These are phyloP conservation scores for Schizonepeta tenuifolia DNA, from an alignment of 257 asterid species.

Conservation along the genomic window DNA sequence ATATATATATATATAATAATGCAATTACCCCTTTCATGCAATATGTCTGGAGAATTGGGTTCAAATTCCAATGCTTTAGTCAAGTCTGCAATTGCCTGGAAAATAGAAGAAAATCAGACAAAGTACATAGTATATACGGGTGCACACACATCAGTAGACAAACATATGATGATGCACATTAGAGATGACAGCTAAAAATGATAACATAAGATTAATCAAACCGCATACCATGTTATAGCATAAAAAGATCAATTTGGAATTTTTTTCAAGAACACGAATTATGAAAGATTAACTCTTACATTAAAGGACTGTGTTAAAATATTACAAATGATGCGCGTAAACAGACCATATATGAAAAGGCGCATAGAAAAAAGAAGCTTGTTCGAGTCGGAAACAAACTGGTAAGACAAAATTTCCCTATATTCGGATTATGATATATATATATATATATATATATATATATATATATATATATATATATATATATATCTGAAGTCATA, in stretches of 20 bases:
- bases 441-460: no score
- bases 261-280: background rate
- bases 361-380: background rate
- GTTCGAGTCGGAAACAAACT: background rate
- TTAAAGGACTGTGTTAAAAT: conserved; percentile 5
- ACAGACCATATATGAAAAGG: background rate
- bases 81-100: conserved; percentile 94
- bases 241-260: background rate
- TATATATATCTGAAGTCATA: background rate
- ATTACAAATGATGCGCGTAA: background rate
- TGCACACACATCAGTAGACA: conserved; percentile 1
- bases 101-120: conserved; percentile 32
- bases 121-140: conserved; percentile 9
- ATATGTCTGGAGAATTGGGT: conserved; percentile 72
- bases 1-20: conserved; percentile 11
- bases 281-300: conserved; percentile 1
- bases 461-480: no score
- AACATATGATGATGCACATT: conserved; percentile 21
- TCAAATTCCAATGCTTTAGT: conserved; percentile 94
- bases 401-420: conserved; percentile 1
- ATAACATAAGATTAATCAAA: conserved; percentile 7
- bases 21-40: conserved; percentile 91
- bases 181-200: conserved; percentile 2
- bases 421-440: no score
- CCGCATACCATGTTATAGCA: conserved; percentile 14